phyloP scores from a whole-genome alignment of 495 filamentous ascomycete genomes.

The Penicillium bovifimosum region DNA sequence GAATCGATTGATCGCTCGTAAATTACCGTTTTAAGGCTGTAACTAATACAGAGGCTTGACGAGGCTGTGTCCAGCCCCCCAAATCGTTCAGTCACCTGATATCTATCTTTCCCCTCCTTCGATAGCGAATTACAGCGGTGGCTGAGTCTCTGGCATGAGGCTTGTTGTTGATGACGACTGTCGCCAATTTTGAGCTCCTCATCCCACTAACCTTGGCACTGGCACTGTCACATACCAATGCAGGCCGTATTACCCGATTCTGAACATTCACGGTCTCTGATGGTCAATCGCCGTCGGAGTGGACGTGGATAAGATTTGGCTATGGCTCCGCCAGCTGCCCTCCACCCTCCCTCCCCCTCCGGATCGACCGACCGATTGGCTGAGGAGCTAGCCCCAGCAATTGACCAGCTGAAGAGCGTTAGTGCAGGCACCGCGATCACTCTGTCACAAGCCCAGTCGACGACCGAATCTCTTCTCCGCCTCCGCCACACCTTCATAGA shows the following conservation, averaged over 20 bases:
- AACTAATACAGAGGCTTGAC: neutral
- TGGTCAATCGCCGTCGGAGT: slow-evolving; percentile 35
- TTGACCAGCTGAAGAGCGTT: slow-evolving; percentile 47
- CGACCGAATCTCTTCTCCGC: slow-evolving; percentile 38
- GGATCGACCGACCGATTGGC: slow-evolving; percentile 52
- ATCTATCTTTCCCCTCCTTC: slow-evolving; percentile 11
- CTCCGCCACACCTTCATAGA: slow-evolving; percentile 57
- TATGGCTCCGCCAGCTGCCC: slow-evolving; percentile 37
- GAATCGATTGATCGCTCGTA: neutral
- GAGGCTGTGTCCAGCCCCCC: slow-evolving; percentile 4
- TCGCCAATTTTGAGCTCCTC: neutral
- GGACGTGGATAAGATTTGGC: slow-evolving; percentile 38
- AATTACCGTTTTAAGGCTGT: neutral
- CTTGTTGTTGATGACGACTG: slow-evolving; percentile 3
- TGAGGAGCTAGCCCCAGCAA: slow-evolving; percentile 53
- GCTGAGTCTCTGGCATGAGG: slow-evolving; percentile 7
- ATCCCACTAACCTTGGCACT: slow-evolving; percentile 8
- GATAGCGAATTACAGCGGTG: slow-evolving; percentile 9
- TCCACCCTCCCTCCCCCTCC: slow-evolving; percentile 58
- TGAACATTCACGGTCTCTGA: slow-evolving; percentile 37
- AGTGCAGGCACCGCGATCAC: slow-evolving; percentile 18
- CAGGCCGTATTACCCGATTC: slow-evolving; percentile 36
- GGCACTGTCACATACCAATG: slow-evolving; percentile 34
- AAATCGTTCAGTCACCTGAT: slow-evolving; percentile 21
- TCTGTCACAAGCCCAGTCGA: slow-evolving; percentile 26